phyloP scores from a whole-genome alignment of 345 rosid species.

The Jatropha curcas region DNA sequence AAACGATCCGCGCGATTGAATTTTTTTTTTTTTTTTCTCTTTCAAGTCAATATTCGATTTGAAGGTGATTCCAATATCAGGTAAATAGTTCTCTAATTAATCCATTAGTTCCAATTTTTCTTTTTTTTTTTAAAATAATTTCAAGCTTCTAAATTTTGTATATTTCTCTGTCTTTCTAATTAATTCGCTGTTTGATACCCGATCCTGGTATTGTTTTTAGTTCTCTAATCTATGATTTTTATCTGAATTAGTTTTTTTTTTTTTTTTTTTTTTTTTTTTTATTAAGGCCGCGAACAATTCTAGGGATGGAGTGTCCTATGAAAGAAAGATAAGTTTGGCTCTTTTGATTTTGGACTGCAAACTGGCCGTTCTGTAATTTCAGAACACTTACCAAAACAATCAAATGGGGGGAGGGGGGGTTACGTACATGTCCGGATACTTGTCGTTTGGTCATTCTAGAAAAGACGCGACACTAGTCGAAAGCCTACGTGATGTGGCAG shows the following conservation, averaged over 20 bases:
- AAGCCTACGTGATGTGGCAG: too few species aligned
- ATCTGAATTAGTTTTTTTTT: background rate
- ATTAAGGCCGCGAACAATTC: too few species aligned
- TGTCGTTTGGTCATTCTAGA: too few species aligned
- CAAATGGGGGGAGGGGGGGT: too few species aligned
- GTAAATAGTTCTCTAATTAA: background rate
- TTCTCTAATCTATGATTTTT: background rate
- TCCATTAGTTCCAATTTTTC: background rate
- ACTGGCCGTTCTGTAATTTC: too few species aligned
- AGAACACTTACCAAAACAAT: too few species aligned
- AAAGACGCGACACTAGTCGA: too few species aligned
- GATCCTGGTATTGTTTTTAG: background rate
- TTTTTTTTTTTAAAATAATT: background rate
- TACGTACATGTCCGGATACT: too few species aligned
- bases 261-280: too few species aligned
- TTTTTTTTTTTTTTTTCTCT: background rate
- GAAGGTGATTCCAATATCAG: background rate
- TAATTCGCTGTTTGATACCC: background rate
- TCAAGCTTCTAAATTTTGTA: background rate
- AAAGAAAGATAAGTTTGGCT: too few species aligned
- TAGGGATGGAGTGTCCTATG: too few species aligned
- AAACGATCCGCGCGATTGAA: background rate
- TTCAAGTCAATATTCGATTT: background rate
- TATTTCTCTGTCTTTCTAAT: background rate
- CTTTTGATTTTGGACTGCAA: too few species aligned